These are phyloP conservation scores for Vicia sativa DNA, from an alignment of 306 rosid species.

Conservation along the genomic window DNA sequence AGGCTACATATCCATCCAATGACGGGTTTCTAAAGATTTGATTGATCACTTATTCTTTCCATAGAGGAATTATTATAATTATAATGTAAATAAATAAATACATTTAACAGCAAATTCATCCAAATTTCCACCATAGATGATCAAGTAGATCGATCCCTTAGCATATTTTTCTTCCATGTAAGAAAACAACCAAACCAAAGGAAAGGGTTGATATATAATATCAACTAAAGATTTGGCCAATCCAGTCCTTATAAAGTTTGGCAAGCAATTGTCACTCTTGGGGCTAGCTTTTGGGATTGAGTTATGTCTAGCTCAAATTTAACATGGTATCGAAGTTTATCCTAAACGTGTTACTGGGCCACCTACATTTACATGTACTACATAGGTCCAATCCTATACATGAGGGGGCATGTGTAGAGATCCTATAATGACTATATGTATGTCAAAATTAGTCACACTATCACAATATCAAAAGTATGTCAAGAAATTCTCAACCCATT, in stretches of 20 bases:
- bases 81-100: too few species aligned
- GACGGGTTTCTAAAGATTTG: too few species aligned
- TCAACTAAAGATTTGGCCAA: neutral
- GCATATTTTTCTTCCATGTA: neutral
- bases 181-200: conserved; percentile 7
- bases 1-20: too few species aligned
- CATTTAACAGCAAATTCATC: too few species aligned
- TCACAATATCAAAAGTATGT: too few species aligned
- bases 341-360: neutral
- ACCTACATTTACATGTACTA: neutral
- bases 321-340: neutral
- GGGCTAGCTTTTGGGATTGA: neutral
- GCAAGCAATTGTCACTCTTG: neutral
- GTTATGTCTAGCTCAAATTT: neutral
- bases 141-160: conserved; percentile 22
- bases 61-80: too few species aligned
- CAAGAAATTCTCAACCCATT: neutral
- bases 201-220: neutral
- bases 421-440: neutral
- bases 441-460: neutral
- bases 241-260: conserved; percentile 11
- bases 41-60: too few species aligned
- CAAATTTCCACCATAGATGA: neutral
- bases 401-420: neutral
- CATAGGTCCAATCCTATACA: neutral